Conservation (phyloP, 2,329 filamentous ascomycete species). For the Scedosporium aurantiacum region DNA sequence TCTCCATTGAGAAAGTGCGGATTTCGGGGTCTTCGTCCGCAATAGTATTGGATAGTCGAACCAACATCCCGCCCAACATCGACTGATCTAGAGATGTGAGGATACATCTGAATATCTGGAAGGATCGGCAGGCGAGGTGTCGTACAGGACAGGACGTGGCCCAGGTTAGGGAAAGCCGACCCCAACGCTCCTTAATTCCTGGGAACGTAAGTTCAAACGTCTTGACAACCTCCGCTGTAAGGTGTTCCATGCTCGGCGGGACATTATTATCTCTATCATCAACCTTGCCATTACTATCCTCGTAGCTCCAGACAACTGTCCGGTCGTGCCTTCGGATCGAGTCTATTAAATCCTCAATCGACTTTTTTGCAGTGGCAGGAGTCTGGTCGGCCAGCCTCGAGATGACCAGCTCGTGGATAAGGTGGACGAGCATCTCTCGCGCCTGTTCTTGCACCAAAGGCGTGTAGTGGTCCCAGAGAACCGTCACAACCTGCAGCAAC, state of each 20-base stretch:
- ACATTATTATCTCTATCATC: slow-evolving; percentile 69
- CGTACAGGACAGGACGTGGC: slow-evolving; percentile 92
- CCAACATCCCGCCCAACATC: slow-evolving; percentile 96
- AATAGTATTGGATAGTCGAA: slow-evolving; percentile 88
- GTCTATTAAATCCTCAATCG: slow-evolving; percentile 82
- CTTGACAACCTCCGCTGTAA: slow-evolving; percentile 70
- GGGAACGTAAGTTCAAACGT: slow-evolving; percentile 80
- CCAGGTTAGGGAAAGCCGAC: slow-evolving; percentile 81
- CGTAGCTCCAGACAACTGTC: slow-evolving; percentile 85
- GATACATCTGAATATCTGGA: slow-evolving; percentile 93
- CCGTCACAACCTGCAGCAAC: slow-evolving; percentile 79
- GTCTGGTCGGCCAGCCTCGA: slow-evolving; percentile 60
- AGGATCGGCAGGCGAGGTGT: slow-evolving; percentile 90
- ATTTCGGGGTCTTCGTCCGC: slow-evolving; percentile 91
- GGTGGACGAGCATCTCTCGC: slow-evolving; percentile 91
- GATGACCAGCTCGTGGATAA: slow-evolving; percentile 92
- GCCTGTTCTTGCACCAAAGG: slow-evolving; percentile 92
- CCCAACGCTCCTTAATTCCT: slow-evolving; percentile 83
- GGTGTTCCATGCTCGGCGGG: slow-evolving; percentile 73
- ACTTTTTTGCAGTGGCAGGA: slow-evolving; percentile 50
- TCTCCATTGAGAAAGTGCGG: slow-evolving; percentile 96
- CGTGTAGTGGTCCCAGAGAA: slow-evolving; percentile 96
- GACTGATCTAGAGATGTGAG: slow-evolving; percentile 79
- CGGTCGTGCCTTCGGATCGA: slow-evolving; percentile 73
- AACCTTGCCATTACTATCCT: slow-evolving; percentile 75